A percentile compares a stretch with the other conserved stretches of the same genome.
Conservation (phyloP, 1,139 yeast genomes). For the Nadsonia starkeyi-henricii region DNA sequence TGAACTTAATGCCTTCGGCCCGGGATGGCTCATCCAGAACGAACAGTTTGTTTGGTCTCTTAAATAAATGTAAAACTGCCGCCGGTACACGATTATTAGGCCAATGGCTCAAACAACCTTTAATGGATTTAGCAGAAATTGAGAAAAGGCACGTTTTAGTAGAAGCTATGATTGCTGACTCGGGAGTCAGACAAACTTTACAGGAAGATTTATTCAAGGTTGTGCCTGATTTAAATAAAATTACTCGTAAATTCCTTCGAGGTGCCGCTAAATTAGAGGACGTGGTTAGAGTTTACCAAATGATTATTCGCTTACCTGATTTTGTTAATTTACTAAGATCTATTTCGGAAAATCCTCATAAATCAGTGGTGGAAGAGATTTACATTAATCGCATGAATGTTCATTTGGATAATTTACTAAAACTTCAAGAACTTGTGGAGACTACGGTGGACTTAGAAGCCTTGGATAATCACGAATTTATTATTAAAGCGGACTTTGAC, state of each 20-base stretch:
- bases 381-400: conserved; percentile 49
- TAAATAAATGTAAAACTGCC: conserved; percentile 75
- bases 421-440: conserved; percentile 76
- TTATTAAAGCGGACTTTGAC: conserved; percentile 83
- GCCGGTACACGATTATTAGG: conserved; percentile 77
- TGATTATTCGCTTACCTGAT: conserved; percentile 57
- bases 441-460: conserved; percentile 83
- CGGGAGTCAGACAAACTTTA: conserved; percentile 45
- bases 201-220: conserved; percentile 54
- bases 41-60: conserved; percentile 62
- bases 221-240: conserved; percentile 71
- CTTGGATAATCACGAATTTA: conserved; percentile 61
- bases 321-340: conserved; percentile 27
- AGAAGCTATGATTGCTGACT: conserved; percentile 52
- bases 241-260: conserved; percentile 49
- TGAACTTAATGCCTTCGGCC: conserved; percentile 65
- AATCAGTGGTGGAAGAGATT: conserved; percentile 29
- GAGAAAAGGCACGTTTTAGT: conserved; percentile 60
- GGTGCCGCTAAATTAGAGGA: conserved; percentile 57
- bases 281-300: conserved; percentile 78
- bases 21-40: conserved; percentile 32
- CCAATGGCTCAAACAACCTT: conserved; percentile 94
- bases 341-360: conserved; percentile 16
- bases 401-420: conserved; percentile 38
- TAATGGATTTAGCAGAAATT: conserved; percentile 49